Evolutionary conservation across 2,329 filamentous ascomycete species (phyloP), one percentile per base, ranked within the genome.

Genomic region (Hypoxylon sp.): DNA sequence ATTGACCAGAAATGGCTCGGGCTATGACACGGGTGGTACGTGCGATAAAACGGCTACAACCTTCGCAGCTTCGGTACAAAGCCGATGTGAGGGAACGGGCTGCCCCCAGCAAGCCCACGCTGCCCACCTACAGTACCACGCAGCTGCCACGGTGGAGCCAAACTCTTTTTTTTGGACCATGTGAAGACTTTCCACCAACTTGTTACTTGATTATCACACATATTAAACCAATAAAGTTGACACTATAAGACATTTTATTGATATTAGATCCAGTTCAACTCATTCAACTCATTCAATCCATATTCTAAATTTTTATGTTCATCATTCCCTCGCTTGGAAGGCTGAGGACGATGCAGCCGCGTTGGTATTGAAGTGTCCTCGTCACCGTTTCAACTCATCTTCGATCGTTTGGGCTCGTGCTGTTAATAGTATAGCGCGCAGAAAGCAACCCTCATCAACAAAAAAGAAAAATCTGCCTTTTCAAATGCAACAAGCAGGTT

Each of bases 41-140:
- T 69, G 63, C 67, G 52, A 59, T 51, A 50, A 53, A 48, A 56
- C 63, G 59, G 67, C 41, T 61, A 51, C 62, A 65, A 68, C 61
- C 59, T 66, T 64, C 60, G 62, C 63, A 68, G 57, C 59, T 66
- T 64, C 60, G 62, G 61, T 63, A 63, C 59, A 51, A 63, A 32
- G 59, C 59, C 50, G 48, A 45, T 36, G 32, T 58, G 60, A 64
- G 38, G 55, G 55, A 63, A 60, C 58, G 13, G 13, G 50, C 30
- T 63, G 43, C 41, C 19, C 58, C 63, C 56, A 63, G 59, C 63
- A 41, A 51, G 13, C 6, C 28, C n/a, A n/a, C n/a, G n/a, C n/a
- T n/a, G n/a, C n/a, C n/a, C 28, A 59, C 5, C 30, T 50, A 56
- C 53, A 53, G 53, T 49, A 41, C 55, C 56, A 41, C 28, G 28